A percentile compares a stretch with the other conserved stretches of the same genome.
These are phyloP conservation scores for Fusarium multiceps DNA, from an alignment of 2,329 filamentous ascomycete genomes.

Conservation along the genomic window DNA sequence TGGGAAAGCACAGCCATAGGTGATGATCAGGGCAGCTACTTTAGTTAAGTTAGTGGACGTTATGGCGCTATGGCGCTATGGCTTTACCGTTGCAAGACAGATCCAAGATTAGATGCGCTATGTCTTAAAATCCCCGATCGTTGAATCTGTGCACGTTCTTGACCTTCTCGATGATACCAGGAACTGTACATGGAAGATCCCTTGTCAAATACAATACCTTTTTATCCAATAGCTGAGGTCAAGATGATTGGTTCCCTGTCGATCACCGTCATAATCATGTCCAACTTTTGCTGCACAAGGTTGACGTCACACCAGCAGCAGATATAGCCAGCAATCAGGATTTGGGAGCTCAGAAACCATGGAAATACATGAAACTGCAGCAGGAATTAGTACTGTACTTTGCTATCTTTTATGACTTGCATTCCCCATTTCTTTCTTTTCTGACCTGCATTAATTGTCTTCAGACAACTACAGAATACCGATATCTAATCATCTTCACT, in stretches of 20 bases:
- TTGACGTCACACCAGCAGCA: constrained; percentile 45
- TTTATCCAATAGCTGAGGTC: constrained; percentile 22
- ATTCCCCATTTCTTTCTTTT: constrained; percentile 4
- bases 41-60: constrained; percentile 7
- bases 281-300: constrained; percentile 35
- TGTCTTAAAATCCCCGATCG: constrained; percentile 9
- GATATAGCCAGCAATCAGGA: constrained; percentile 45
- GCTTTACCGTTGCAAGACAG: constrained; percentile 6
- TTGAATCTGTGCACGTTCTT: constrained; percentile 1
- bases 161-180: constrained; percentile 1
- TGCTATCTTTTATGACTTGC: constrained; percentile 26
- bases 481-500: background rate
- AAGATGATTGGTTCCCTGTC: constrained; percentile 29
- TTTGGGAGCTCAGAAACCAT: constrained; percentile 41
- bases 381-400: background rate
- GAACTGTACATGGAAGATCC: constrained; percentile 12
- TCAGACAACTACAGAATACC: background rate
- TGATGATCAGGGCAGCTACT: background rate
- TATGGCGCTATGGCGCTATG: constrained; percentile 4
- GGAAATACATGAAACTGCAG: constrained; percentile 29
- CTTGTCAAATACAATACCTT: background rate
- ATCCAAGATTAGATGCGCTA: constrained; percentile 5
- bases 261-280: constrained; percentile 43
- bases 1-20: background rate
- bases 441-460: background rate